Percentiles rank a stretch among this genome's conserved stretches.
Conservation (phyloP, 805 yeast genomes). For the Spathaspora arborariae region DNA sequence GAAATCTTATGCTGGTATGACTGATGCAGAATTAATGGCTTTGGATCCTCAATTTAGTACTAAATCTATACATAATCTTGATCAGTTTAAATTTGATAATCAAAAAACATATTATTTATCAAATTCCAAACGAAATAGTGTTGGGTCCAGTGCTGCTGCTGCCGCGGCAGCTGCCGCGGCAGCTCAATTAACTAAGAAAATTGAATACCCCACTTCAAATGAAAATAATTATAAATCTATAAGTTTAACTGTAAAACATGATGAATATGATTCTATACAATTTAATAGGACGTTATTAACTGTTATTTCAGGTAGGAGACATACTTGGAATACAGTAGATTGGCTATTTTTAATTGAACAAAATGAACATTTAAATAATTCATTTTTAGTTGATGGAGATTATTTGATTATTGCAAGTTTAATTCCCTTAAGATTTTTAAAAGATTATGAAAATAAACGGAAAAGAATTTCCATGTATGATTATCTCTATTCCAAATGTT, state of each 20-base stretch:
- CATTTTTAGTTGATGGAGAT: constrained; percentile 36
- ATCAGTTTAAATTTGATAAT: constrained; percentile 43
- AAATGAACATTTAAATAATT: constrained; percentile 1
- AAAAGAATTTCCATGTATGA: constrained; percentile 14
- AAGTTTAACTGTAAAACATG: constrained; percentile 44
- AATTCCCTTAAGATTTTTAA: constrained; percentile 20
- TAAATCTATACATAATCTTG: constrained; percentile 36
- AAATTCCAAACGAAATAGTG: constrained; percentile 9
- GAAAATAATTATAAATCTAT: constrained; percentile 37
- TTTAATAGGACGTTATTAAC: constrained; percentile 32
- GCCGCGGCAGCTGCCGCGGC: constrained; percentile 3
- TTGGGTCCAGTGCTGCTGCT: constrained; percentile 8
- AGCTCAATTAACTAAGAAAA: constrained; percentile 5
- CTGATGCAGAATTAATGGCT: constrained; percentile 51
- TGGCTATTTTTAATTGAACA: constrained; percentile 28
- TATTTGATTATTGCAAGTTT: constrained; percentile 33
- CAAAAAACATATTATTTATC: constrained; percentile 28
- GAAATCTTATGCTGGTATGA: constrained; percentile 48
- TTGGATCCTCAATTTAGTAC: constrained; percentile 49
- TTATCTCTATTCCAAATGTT: constrained; percentile 20
- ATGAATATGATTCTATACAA: constrained; percentile 22
- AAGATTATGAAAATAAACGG: constrained; percentile 9
- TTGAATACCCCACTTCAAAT: constrained; percentile 26
- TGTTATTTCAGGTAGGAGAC: constrained; percentile 37
- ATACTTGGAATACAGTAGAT: constrained; percentile 41